Evolutionary conservation across 495 filamentous ascomycete species (phyloP).

Genomic region (Aspergillus avenaceus): DNA sequence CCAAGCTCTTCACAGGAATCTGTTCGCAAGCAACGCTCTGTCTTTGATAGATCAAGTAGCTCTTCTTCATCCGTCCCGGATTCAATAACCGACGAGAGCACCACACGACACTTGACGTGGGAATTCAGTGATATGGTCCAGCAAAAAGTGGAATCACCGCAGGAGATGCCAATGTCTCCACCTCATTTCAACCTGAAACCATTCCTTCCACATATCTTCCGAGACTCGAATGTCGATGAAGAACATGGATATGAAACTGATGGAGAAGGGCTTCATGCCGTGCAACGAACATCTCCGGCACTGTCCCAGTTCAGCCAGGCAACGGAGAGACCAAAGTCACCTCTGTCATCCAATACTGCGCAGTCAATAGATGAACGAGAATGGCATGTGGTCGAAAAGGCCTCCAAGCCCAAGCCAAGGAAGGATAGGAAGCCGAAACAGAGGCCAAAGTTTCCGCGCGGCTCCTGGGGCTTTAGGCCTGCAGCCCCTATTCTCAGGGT

Average conservation of each 20-base stretch:
- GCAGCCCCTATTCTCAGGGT: conserved; percentile 32
- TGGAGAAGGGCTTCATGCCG: conserved; percentile 23
- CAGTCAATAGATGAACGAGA: conserved; percentile 21
- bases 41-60: conserved; percentile 70
- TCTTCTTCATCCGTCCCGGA: conserved; percentile 49
- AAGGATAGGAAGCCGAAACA: conserved; percentile 12
- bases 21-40: conserved; percentile 52
- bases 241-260: conserved; percentile 45
- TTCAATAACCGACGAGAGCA: conserved; percentile 32
- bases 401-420: conserved; percentile 13
- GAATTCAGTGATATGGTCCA: conserved; percentile 28
- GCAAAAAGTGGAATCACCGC: conserved; percentile 30
- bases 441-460: conserved; percentile 22
- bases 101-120: conserved; percentile 31
- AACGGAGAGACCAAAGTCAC: conserved; percentile 26
- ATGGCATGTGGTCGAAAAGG: conserved; percentile 38
- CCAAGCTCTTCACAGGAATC: conserved; percentile 47
- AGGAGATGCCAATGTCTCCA: conserved; percentile 21
- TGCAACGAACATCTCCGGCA: conserved; percentile 24
- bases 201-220: conserved; percentile 36
- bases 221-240: conserved; percentile 25
- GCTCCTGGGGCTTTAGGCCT: conserved; percentile 28
- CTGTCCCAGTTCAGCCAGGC: conserved; percentile 32
- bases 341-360: conserved; percentile 26
- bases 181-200: conserved; percentile 28